These are phyloP conservation scores for Tetrapisispora nanseiensis DNA, from an alignment of 805 yeast species.

Conservation along the genomic window DNA sequence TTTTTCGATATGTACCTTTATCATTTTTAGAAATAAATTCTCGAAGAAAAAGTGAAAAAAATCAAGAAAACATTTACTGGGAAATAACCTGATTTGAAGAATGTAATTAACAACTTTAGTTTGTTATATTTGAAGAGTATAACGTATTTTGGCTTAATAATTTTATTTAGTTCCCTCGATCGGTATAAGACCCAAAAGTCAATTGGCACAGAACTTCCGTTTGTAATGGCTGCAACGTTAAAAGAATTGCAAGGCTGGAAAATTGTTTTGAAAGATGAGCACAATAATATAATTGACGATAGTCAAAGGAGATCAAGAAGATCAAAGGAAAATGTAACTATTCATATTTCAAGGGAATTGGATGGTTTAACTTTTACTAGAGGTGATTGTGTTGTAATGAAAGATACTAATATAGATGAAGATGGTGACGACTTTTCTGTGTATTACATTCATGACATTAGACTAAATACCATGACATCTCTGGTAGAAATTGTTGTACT, in stretches of 20 bases:
- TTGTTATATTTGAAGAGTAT: no score
- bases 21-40: no score
- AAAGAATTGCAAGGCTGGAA: constrained; percentile 20
- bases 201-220: no score
- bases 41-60: no score
- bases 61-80: no score
- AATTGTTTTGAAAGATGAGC: constrained; percentile 13
- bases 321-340: constrained; percentile 7
- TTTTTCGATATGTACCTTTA: no score
- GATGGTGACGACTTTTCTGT: constrained; percentile 23
- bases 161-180: no score
- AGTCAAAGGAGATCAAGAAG: constrained; percentile 8
- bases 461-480: constrained; percentile 38
- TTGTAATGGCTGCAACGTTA: constrained; percentile 13
- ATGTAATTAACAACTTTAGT: no score
- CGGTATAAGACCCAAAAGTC: no score
- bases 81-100: no score
- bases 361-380: constrained; percentile 41
- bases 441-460: constrained; percentile 43
- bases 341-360: constrained; percentile 31
- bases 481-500: constrained; percentile 40
- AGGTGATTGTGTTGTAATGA: constrained; percentile 45
- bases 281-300: constrained; percentile 10
- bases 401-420: constrained; percentile 23
- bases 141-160: no score